Percentiles rank a stretch among this genome's conserved stretches.
Conservation (phyloP, 2,329 filamentous ascomycete genomes). For the Fusarium sp. region DNA sequence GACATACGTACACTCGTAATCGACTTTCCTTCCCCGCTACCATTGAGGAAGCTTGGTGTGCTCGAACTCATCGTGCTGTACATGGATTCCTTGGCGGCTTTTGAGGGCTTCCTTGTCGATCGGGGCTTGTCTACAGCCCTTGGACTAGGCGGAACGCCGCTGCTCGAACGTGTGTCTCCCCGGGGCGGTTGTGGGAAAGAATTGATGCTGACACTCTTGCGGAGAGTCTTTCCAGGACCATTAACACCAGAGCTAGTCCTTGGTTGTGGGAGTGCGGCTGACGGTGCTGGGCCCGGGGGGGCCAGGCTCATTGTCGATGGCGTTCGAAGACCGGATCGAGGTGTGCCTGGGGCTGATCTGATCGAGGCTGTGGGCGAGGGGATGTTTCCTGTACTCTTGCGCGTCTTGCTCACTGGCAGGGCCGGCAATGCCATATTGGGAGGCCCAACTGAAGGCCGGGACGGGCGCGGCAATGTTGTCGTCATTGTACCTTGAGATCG, state of each 20-base stretch:
- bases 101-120: slow-evolving; percentile 60
- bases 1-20: slow-evolving; percentile 74
- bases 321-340: slow-evolving; percentile 66
- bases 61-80: slow-evolving; percentile 58
- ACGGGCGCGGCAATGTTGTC: slow-evolving; percentile 72
- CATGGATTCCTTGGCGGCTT: slow-evolving; percentile 64
- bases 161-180: slow-evolving; percentile 62
- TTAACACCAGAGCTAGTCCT: slow-evolving; percentile 66
- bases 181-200: slow-evolving; percentile 91
- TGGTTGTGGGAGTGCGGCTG: slow-evolving; percentile 64
- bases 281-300: slow-evolving; percentile 63
- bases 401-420: slow-evolving; percentile 76
- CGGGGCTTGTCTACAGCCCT: slow-evolving; percentile 61
- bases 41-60: slow-evolving; percentile 81
- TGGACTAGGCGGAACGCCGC: slow-evolving; percentile 71
- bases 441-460: slow-evolving; percentile 74
- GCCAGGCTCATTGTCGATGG: slow-evolving; percentile 65
- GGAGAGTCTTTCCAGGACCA: slow-evolving; percentile 72
- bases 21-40: slow-evolving; percentile 79
- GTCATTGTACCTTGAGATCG: slow-evolving; percentile 39
- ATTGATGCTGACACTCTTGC: slow-evolving; percentile 92
- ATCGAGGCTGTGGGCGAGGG: slow-evolving; percentile 48
- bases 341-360: slow-evolving; percentile 57
- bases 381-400: slow-evolving; percentile 68
- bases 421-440: slow-evolving; percentile 78